Evolutionary conservation across 192 early-diverging fungal species (phyloP).

Genomic region (Gonapodya sp.): DNA sequence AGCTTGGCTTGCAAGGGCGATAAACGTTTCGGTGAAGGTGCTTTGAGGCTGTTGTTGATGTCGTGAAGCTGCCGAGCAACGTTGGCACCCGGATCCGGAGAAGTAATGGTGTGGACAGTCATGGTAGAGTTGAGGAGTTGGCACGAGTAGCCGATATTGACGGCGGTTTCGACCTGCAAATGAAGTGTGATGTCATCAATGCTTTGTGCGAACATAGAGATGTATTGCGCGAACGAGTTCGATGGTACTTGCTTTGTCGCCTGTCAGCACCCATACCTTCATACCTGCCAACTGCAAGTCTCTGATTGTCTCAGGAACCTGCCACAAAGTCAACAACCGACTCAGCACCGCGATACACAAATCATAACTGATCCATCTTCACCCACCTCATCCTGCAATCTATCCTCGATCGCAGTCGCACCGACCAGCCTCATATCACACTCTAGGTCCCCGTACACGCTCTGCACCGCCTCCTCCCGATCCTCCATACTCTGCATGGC

Average conservation of each 20-base stretch:
- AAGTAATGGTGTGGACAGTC: not conserved
- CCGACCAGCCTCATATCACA: conserved; percentile 1
- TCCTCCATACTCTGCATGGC: not conserved
- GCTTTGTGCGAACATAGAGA: not conserved
- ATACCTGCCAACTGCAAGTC: conserved; percentile 7
- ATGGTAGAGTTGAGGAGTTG: conserved; percentile 8
- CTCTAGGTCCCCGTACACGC: not conserved
- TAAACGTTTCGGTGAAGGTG: not conserved
- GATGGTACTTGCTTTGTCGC: conserved; percentile 2
- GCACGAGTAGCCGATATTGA: conserved; percentile 15
- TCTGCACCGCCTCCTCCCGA: conserved; percentile 4
- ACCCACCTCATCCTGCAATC: conserved; percentile 13
- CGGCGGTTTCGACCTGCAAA: conserved; percentile 15
- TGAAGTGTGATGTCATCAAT: not conserved
- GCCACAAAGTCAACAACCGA: too few species aligned
- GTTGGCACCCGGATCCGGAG: not conserved
- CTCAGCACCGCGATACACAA: too few species aligned
- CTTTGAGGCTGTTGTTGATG: not conserved
- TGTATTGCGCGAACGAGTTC: not conserved
- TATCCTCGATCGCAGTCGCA: conserved; percentile 15
- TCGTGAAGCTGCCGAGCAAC: not conserved
- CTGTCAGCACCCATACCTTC: conserved; percentile 16
- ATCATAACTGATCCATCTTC: too few species aligned
- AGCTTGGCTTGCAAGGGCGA: not conserved
- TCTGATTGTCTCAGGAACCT: conserved; percentile 11